Evolutionary conservation across 371 early-diverging fungal genomes (phyloP).

Genomic region (Rhizomucor miehei): DNA sequence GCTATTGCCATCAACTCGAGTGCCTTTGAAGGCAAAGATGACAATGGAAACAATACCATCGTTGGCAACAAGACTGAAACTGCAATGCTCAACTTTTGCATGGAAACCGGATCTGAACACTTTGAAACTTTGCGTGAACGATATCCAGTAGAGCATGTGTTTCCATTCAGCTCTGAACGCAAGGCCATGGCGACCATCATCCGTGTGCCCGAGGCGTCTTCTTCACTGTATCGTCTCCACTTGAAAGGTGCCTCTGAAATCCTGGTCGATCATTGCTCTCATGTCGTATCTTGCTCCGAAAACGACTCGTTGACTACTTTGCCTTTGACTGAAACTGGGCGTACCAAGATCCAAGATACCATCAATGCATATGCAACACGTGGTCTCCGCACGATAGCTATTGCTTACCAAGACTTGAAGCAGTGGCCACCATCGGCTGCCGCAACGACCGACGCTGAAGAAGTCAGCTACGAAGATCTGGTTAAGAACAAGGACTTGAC

Average conservation of each 20-base stretch:
- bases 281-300: conserved; percentile 29
- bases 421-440: conserved; percentile 66
- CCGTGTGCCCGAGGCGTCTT: conserved; percentile 29
- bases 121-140: conserved; percentile 49
- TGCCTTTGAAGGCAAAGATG: conserved; percentile 66
- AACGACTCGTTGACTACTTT: conserved; percentile 41
- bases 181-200: conserved; percentile 89
- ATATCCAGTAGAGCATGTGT: conserved; percentile 53
- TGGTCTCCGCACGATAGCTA: conserved; percentile 64
- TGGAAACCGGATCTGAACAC: conserved; percentile 43
- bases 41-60: conserved; percentile 49
- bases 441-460: conserved; percentile 30
- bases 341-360: conserved; percentile 43
- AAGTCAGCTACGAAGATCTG: conserved; percentile 34
- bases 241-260: conserved; percentile 91
- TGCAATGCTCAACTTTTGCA: conserved; percentile 71
- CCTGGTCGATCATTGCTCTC: conserved; percentile 48
- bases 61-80: conserved; percentile 87
- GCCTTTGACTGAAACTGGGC: conserved; percentile 35
- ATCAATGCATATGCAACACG: conserved; percentile 59
- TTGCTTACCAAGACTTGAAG: conserved; percentile 72
- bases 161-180: conserved; percentile 80
- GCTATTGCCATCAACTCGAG: conserved; percentile 68
- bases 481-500: conserved; percentile 47
- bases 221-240: conserved; percentile 59